Conservation (phyloP, 805 yeast species). For the Lachancea dasiensis region DNA sequence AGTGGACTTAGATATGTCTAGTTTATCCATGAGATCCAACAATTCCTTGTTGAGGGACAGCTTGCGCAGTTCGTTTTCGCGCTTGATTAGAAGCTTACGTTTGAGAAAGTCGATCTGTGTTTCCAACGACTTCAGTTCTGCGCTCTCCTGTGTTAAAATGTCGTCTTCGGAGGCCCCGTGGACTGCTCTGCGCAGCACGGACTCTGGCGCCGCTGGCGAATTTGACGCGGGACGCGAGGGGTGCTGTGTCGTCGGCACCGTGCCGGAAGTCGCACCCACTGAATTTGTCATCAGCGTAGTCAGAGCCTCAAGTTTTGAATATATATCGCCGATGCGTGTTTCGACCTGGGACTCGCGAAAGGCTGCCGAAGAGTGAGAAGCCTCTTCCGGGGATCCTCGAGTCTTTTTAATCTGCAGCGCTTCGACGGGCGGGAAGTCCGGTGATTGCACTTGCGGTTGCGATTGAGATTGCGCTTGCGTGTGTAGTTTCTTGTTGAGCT, state of each 20-base stretch:
- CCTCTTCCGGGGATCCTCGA: conserved; percentile 6
- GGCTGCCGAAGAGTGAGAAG: not conserved
- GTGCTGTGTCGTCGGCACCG: too few species aligned
- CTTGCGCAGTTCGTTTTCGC: conserved; percentile 34
- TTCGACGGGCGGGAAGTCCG: conserved; percentile 4
- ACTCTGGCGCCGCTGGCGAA: conserved; percentile 5
- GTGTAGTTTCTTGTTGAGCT: conserved; percentile 25
- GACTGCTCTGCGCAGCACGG: conserved; percentile 1
- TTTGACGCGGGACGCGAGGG: conserved; percentile 1
- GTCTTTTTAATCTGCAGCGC: conserved; percentile 7
- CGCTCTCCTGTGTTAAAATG: conserved; percentile 31
- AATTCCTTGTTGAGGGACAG: conserved; percentile 30
- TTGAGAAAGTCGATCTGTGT: conserved; percentile 31
- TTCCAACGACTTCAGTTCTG: conserved; percentile 32
- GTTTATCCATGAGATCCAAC: conserved; percentile 22
- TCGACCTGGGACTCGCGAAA: conserved; percentile 8
- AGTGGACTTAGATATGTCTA: conserved; percentile 14
- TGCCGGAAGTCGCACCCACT: not conserved
- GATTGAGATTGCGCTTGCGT: conserved; percentile 1
- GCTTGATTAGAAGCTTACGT: conserved; percentile 30
- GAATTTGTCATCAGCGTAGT: conserved; percentile 13
- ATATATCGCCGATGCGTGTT: conserved; percentile 15
- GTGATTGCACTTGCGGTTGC: not conserved
- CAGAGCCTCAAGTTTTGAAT: conserved; percentile 17
- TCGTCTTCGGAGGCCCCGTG: conserved; percentile 17